These are phyloP conservation scores for Heliophila coronopifolia DNA, from an alignment of 441 rosid species.

Conservation along the genomic window DNA sequence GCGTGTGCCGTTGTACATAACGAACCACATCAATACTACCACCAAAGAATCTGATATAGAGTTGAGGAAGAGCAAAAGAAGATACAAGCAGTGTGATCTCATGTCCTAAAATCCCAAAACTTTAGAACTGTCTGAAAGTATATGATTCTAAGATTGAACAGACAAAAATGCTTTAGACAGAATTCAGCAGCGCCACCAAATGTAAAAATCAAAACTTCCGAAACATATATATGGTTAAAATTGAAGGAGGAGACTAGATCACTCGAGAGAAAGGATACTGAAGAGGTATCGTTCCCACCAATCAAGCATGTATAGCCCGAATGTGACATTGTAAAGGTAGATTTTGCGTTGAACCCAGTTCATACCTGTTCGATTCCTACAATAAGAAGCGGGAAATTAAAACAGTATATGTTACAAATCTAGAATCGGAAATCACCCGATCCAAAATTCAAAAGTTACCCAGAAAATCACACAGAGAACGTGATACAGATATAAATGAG, in stretches of 20 bases:
- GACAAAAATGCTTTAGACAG: neutral
- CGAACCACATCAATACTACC: slow-evolving; percentile 79
- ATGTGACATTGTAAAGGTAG: slow-evolving; percentile 90
- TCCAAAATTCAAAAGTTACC: slow-evolving; percentile 8
- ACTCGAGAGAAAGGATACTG: slow-evolving; percentile 61
- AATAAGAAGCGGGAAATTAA: neutral
- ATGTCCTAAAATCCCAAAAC: neutral
- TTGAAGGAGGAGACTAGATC: slow-evolving; percentile 14
- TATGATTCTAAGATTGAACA: neutral
- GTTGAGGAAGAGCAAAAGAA: slow-evolving; percentile 35
- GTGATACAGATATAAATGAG: neutral
- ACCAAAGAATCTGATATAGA: slow-evolving; percentile 61
- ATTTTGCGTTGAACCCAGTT: slow-evolving; percentile 78
- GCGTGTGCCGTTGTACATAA: slow-evolving; percentile 67
- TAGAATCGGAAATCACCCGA: neutral
- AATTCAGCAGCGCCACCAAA: slow-evolving; percentile 2
- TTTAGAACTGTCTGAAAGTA: too few relatives aligned
- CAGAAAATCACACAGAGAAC: neutral
- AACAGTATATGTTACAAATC: slow-evolving; percentile 3
- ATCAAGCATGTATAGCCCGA: slow-evolving; percentile 96
- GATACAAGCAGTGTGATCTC: slow-evolving; percentile 6
- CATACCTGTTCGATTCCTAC: slow-evolving; percentile 36
- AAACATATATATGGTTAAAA: too few relatives aligned
- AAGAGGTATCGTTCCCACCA: slow-evolving; percentile 98
- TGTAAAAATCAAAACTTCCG: slow-evolving; percentile 9